Base-by-base conservation (phyloP, 257 asterid genomes). In the Sherardia arvensis region DNA sequence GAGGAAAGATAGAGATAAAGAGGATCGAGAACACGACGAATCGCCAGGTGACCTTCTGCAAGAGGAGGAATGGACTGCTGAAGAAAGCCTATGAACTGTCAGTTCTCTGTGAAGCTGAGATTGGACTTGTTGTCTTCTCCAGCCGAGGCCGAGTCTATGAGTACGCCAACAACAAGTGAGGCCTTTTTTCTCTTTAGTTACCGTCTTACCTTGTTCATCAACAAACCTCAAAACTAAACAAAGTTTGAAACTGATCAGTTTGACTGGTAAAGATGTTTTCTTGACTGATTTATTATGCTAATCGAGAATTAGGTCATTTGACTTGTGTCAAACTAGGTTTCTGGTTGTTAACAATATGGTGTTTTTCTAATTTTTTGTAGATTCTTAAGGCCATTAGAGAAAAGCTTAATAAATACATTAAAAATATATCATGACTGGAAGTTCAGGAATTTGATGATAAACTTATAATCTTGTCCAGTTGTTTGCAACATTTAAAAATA, bases 31-130 rank as follows among this genome's bases (percentile, higher is more conserved):
- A 75, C 80, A 45, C 80, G 1, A 78, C 83, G 26, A 78, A 61
- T 56, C 75, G 83, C 30, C 80, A 78, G 69, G 80, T 78, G 33
- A 78, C 77, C 23, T 78, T 78, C 60, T 78, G 79, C 0, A 78
- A 78, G 59, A 71, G 83, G 68, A 74, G 83, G 4, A 78, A 71
- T 78, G 83, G 83, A 49, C 60, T 78, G 32, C 45, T 78, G 55
- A 78, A 78, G 77, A 78, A 78, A 64, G 79, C 80, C 4, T 74
- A 78, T 38, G 83, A 78, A 40, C 71, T 78, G 14, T 77, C 79
- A 20, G 73, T 78, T 71, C 77, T 78, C 1, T 78, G 83, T 7
- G 83, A 78, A 71, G 83, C 83, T 11, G 75, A 78, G 75, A 77
- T 78, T 71, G 83, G 83, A 48, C 70, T 78, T 4, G 28, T 78